phyloP scores from a whole-genome alignment of 129 eudicot species.

The Flaveria robusta region DNA sequence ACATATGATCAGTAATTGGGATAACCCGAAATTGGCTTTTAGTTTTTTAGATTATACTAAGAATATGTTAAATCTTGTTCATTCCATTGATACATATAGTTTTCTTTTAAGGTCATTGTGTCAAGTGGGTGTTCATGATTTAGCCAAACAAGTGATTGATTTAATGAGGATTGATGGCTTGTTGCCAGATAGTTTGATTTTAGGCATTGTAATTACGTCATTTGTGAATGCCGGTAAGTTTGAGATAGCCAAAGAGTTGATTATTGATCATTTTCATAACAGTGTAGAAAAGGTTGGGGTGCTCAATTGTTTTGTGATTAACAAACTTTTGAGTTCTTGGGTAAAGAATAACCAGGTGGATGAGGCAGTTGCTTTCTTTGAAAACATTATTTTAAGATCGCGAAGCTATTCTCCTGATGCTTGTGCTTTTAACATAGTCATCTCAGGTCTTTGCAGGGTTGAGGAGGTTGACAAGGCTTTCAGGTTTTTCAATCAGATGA shows the following conservation, averaged over 20 bases:
- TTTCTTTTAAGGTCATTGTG: slow-evolving; percentile 60
- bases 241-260: slow-evolving; percentile 52
- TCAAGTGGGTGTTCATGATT: slow-evolving; percentile 57
- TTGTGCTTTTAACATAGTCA: slow-evolving; percentile 65
- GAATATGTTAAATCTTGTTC: slow-evolving; percentile 56
- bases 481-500: slow-evolving; percentile 52
- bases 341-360: slow-evolving; percentile 51
- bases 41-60: slow-evolving; percentile 60
- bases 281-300: slow-evolving; percentile 32
- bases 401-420: slow-evolving; percentile 48
- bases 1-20: slow-evolving; percentile 37
- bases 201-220: slow-evolving; percentile 45
- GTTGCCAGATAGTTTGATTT: slow-evolving; percentile 39
- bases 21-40: slow-evolving; percentile 60
- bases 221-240: slow-evolving; percentile 57
- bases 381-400: slow-evolving; percentile 51
- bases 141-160: slow-evolving; percentile 51
- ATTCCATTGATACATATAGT: slow-evolving; percentile 53
- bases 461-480: slow-evolving; percentile 62
- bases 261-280: slow-evolving; percentile 43
- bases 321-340: slow-evolving; percentile 65
- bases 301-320: slow-evolving; percentile 48
- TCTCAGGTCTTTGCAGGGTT: slow-evolving; percentile 67
- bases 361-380: slow-evolving; percentile 71
- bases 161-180: slow-evolving; percentile 62